Conservation (phyloP, 192 early-diverging fungal species). For the Podila epicladia region DNA sequence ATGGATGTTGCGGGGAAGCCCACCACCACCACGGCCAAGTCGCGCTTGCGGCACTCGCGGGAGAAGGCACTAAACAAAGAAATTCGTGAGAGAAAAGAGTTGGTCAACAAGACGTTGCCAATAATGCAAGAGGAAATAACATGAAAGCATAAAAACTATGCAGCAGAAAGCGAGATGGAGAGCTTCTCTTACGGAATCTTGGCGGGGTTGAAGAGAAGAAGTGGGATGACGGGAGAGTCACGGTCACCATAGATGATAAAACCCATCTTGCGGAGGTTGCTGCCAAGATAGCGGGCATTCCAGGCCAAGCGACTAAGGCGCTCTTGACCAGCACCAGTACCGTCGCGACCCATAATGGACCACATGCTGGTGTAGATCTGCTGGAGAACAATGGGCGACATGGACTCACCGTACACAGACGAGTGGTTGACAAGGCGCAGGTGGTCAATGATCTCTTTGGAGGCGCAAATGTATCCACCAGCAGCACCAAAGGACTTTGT, state of each 20-base stretch:
- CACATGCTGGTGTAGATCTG: conserved; percentile 91
- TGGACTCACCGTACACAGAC: conserved; percentile 88
- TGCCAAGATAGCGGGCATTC: conserved; percentile 88
- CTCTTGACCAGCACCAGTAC: conserved; percentile 82
- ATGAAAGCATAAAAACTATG: neutral
- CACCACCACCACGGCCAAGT: conserved; percentile 96
- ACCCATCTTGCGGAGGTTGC: conserved; percentile 84
- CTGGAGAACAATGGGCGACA: conserved; percentile 84
- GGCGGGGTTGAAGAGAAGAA: conserved; percentile 92
- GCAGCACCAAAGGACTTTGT: conserved; percentile 98
- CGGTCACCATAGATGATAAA: conserved; percentile 93
- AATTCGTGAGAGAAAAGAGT: neutral
- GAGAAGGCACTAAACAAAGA: conserved; percentile 78
- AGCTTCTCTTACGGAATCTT: conserved; percentile 77
- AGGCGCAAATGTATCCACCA: conserved; percentile 92
- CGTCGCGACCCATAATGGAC: conserved; percentile 95
- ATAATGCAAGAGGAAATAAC: neutral
- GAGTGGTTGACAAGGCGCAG: conserved; percentile 83
- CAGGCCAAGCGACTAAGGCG: conserved; percentile 87
- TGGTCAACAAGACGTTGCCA: too few species aligned
- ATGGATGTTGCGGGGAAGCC: conserved; percentile 98
- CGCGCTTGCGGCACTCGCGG: conserved; percentile 86
- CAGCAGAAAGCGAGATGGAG: neutral
- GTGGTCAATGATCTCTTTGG: conserved; percentile 78
- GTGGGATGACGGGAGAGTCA: conserved; percentile 92